phyloP scores from a whole-genome alignment of 202 grass and related monocot species.

The Elaeis oleifera region DNA sequence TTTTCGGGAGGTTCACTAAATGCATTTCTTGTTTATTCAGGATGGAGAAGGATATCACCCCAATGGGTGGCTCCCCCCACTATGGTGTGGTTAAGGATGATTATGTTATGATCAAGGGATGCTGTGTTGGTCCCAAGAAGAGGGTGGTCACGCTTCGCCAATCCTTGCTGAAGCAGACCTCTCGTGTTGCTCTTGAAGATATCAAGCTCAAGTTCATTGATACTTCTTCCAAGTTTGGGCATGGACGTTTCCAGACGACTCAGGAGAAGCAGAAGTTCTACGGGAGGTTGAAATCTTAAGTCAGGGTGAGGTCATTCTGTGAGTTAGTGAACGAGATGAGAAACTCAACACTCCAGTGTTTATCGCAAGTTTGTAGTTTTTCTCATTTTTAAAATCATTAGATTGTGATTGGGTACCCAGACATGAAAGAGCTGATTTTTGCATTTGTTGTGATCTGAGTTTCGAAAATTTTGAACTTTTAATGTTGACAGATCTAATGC shows the following conservation, averaged over 20 bases:
- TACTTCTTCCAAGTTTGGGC: conserved; percentile 88
- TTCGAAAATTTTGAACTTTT: too few relatives aligned
- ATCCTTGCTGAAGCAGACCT: conserved; percentile 77
- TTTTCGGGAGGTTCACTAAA: too few relatives aligned
- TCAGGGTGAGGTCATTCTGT: too few relatives aligned
- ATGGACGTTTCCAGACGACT: conserved; percentile 86
- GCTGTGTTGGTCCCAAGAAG: conserved; percentile 85
- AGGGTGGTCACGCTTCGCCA: conserved; percentile 79
- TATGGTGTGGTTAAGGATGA: conserved; percentile 81
- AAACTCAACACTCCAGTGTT: too few relatives aligned
- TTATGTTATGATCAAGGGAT: conserved; percentile 91
- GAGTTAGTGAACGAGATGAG: too few relatives aligned
- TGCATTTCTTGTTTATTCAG: conserved; percentile 18
- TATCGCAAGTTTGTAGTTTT: too few relatives aligned
- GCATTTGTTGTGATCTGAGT: too few relatives aligned
- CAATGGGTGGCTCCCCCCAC: conserved; percentile 93
- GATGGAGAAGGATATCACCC: conserved; percentile 92
- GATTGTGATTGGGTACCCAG: too few relatives aligned
- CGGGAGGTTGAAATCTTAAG: conserved; percentile 43
- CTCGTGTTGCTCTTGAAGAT: conserved; percentile 63
- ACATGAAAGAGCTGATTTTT: too few relatives aligned
- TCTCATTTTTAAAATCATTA: too few relatives aligned
- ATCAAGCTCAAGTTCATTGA: conserved; percentile 95
- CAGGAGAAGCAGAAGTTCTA: conserved; percentile 80
- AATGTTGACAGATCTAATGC: too few relatives aligned